A percentile compares a stretch with the other conserved stretches of the same genome.
phyloP scores from a whole-genome alignment of 169 alveolate species.

The Plasmodium relictum region DNA sequence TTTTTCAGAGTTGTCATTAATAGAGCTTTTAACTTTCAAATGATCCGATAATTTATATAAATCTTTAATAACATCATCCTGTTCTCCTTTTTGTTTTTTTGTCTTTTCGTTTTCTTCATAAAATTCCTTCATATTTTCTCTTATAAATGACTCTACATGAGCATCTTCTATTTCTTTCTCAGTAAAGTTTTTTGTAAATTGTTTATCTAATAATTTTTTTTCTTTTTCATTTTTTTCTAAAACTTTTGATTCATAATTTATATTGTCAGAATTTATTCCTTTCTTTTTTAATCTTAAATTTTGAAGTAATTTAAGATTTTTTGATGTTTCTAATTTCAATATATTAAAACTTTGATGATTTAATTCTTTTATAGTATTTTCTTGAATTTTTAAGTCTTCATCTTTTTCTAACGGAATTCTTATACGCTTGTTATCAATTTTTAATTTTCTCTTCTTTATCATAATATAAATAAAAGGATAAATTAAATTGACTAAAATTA shows the following conservation, averaged over 20 bases:
- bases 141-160: conserved; percentile 55
- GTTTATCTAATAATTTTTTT: conserved; percentile 52
- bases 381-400: conserved; percentile 20
- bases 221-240: conserved; percentile 45
- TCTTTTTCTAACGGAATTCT: conserved; percentile 56
- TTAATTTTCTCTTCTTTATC: conserved; percentile 51
- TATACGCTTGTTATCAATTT: conserved; percentile 8
- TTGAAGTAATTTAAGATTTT: conserved; percentile 55
- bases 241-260: conserved; percentile 24
- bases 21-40: conserved; percentile 40
- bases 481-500: background rate
- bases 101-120: conserved; percentile 19
- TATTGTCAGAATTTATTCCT: conserved; percentile 57
- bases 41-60: conserved; percentile 63
- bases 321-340: conserved; percentile 47
- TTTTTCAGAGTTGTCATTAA: conserved; percentile 25
- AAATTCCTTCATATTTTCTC: conserved; percentile 60
- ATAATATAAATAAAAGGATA: conserved; percentile 1
- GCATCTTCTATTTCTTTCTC: conserved; percentile 76
- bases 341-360: background rate
- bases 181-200: conserved; percentile 65
- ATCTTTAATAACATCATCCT: conserved; percentile 17
- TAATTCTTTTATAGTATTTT: background rate
- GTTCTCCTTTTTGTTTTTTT: background rate
- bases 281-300: conserved; percentile 58